These are phyloP conservation scores for Naganishia friedmannii DNA, from an alignment of 768 basidiomycete genomes.

Conservation along the genomic window DNA sequence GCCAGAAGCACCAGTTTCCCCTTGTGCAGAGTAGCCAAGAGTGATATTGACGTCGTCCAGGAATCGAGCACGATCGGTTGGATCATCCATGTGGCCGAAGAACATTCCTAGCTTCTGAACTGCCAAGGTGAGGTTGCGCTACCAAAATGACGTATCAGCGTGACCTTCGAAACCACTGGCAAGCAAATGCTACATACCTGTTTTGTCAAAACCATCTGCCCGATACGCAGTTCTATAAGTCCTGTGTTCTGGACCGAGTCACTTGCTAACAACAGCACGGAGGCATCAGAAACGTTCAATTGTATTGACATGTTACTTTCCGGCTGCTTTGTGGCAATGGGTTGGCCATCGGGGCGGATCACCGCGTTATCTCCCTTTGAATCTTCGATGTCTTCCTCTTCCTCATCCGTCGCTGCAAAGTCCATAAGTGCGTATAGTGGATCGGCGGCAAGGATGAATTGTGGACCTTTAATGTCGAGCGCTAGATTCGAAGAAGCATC, in stretches of 20 bases:
- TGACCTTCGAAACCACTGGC: background rate
- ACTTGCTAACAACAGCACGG: constrained; percentile 80
- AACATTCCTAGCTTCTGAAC: constrained; percentile 88
- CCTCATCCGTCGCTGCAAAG: constrained; percentile 62
- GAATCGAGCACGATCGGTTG: constrained; percentile 79
- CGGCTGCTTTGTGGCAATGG: background rate
- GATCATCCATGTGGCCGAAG: constrained; percentile 77
- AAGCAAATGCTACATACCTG: constrained; percentile 60
- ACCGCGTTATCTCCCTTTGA: background rate
- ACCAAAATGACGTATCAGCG: constrained; percentile 20
- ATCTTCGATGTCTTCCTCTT: constrained; percentile 1
- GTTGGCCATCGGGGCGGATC: background rate
- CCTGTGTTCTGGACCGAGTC: constrained; percentile 75
- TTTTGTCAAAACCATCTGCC: constrained; percentile 81
- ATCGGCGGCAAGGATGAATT: constrained; percentile 85
- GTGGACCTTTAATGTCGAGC: constrained; percentile 85
- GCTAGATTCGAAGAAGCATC: constrained; percentile 67
- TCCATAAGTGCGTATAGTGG: constrained; percentile 83
- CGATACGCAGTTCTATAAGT: constrained; percentile 79
- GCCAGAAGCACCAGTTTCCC: constrained; percentile 58
- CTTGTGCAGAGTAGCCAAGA: constrained; percentile 78
- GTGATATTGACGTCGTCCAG: constrained; percentile 88
- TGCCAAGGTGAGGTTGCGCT: constrained; percentile 79
- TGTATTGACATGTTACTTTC: constrained; percentile 18
- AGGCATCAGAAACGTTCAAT: constrained; percentile 68